phyloP scores from a whole-genome alignment of 2,329 filamentous ascomycete genomes.

The Didymellaceae sp. region DNA sequence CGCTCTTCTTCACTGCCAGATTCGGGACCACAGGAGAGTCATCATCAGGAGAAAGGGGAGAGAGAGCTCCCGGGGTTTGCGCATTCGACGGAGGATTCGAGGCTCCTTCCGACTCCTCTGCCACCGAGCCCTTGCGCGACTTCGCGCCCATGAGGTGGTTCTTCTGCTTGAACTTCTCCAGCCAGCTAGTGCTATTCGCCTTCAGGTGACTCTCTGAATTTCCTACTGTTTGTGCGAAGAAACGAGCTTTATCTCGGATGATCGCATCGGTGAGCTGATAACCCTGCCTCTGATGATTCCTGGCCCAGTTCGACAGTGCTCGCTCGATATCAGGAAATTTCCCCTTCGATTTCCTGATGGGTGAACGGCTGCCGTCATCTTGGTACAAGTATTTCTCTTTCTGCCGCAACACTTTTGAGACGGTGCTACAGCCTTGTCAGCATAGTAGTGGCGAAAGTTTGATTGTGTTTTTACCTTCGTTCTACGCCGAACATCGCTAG shows the following conservation, averaged over 20 bases:
- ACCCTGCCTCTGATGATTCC: constrained; percentile 79
- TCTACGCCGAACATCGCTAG: constrained; percentile 91
- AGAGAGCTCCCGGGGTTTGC: constrained; percentile 70
- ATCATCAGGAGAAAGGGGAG: constrained; percentile 73
- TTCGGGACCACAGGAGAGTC: constrained; percentile 75
- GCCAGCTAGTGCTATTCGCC: constrained; percentile 76
- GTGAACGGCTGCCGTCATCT: constrained; percentile 79
- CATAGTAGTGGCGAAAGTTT: constrained; percentile 12
- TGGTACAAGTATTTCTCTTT: constrained; percentile 92
- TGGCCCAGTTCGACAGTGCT: constrained; percentile 84
- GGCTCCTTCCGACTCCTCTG: constrained; percentile 72
- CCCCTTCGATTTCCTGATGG: constrained; percentile 81
- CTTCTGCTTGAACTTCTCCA: constrained; percentile 96
- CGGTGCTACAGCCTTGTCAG: constrained; percentile 69
- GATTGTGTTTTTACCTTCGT: constrained; percentile 72
- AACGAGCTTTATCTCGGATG: constrained; percentile 81
- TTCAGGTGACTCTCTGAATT: constrained; percentile 75
- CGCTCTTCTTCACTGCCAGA: constrained; percentile 65
- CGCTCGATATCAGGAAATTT: constrained; percentile 92
- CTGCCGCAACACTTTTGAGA: constrained; percentile 95
- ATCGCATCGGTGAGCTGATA: constrained; percentile 76
- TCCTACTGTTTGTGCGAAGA: constrained; percentile 78
- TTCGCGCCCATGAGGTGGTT: constrained; percentile 67
- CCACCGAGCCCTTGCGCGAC: constrained; percentile 61
- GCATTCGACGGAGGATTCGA: constrained; percentile 63